Percentiles rank a stretch among this genome's conserved stretches.
Conservation (phyloP, 163 green algal genomes). For the Scenedesmus sp. region DNA sequence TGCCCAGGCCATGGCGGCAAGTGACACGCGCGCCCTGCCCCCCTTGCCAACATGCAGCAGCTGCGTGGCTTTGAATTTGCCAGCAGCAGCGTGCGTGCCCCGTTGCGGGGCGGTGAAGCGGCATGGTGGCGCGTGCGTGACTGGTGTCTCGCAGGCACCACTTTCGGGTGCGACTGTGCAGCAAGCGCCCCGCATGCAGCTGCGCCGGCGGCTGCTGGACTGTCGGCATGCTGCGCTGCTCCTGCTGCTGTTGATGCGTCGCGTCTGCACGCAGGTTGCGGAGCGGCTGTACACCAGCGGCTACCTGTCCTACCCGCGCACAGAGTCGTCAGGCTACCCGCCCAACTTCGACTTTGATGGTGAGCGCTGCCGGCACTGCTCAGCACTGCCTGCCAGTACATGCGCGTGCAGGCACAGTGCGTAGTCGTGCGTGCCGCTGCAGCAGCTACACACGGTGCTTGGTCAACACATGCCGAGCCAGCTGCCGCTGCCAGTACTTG, state of each 20-base stretch:
- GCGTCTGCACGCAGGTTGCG: slow-evolving; percentile 65
- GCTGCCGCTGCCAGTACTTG: neutral
- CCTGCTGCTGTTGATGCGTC: neutral
- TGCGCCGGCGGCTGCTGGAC: neutral
- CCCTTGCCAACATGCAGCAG: no score
- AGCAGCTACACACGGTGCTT: neutral
- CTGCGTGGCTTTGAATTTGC: no score
- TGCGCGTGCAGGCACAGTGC: neutral
- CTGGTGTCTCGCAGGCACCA: no score
- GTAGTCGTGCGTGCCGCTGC: neutral
- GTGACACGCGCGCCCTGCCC: slow-evolving; percentile 15
- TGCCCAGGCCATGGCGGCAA: slow-evolving; percentile 77
- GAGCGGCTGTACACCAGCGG: slow-evolving; percentile 89
- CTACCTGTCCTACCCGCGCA: slow-evolving; percentile 89
- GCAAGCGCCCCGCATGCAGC: neutral
- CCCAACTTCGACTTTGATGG: slow-evolving; percentile 82
- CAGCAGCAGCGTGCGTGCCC: neutral
- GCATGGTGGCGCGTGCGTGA: no score
- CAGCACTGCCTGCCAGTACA: neutral
- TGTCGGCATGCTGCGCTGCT: neutral
- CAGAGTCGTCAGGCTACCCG: slow-evolving; percentile 86
- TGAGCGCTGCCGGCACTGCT: neutral
- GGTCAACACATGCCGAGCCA: neutral
- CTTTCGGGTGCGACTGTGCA: no score
- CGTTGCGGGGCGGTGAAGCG: no score